Conservation (phyloP, 23 red algal species). For the Gracilaria gracilis region DNA sequence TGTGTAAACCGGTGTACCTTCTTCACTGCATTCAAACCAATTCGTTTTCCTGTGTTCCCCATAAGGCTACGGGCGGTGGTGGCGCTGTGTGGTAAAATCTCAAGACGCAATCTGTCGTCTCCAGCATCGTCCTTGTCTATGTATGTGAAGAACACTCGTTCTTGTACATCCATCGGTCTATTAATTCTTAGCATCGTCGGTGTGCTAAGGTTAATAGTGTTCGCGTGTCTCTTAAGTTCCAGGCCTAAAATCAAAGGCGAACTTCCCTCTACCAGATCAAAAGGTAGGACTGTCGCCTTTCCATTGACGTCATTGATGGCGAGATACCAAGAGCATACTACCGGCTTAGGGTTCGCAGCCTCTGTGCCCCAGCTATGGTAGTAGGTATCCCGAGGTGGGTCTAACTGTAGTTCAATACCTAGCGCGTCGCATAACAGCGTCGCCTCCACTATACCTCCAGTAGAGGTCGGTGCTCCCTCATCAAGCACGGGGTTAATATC, state of each 20-base stretch:
- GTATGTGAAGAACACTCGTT: neutral
- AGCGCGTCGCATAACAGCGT: neutral
- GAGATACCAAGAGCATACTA: constrained; percentile 21
- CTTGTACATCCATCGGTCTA: neutral
- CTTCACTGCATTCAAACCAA: neutral
- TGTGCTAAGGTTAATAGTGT: neutral
- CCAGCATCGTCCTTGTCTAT: neutral
- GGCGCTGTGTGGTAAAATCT: neutral
- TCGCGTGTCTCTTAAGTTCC: neutral
- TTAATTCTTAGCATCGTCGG: neutral
- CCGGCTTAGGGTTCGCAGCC: neutral
- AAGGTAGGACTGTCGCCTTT: neutral
- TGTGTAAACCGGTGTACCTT: constrained; percentile 11
- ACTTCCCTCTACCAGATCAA: neutral
- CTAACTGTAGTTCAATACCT: neutral
- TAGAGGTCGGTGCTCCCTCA: constrained; percentile 10
- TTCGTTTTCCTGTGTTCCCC: neutral
- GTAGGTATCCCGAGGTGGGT: constrained; percentile 11
- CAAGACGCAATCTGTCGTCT: neutral
- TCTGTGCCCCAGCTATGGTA: neutral
- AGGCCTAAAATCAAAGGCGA: neutral
- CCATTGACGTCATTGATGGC: neutral
- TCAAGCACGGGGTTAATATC: constrained; percentile 13
- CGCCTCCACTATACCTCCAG: neutral
- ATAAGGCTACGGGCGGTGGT: neutral